These are phyloP conservation scores for Pseudohalonectria lignicola DNA, from an alignment of 2,329 filamentous ascomycete genomes.

Conservation along the genomic window DNA sequence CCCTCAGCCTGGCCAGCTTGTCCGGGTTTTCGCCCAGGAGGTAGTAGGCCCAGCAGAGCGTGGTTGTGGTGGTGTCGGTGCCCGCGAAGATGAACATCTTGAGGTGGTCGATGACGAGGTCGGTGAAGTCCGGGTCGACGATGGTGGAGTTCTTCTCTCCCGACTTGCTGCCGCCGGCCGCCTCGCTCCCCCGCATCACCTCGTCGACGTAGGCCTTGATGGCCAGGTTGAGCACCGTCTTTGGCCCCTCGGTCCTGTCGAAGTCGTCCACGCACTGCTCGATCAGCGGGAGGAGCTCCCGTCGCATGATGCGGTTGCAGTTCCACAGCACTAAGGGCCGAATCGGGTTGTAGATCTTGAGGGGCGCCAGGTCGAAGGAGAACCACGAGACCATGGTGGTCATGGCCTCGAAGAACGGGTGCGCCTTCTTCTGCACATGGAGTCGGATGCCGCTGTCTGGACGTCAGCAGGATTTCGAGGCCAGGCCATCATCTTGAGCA, in stretches of 20 bases:
- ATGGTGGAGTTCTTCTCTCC: not conserved
- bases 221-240: slow-evolving; percentile 19
- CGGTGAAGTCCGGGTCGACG: slow-evolving; percentile 2
- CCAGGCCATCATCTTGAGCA: too few relatives aligned
- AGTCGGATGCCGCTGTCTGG: too few relatives aligned
- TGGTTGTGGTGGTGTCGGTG: slow-evolving; percentile 10
- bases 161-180: too few relatives aligned
- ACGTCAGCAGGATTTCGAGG: too few relatives aligned
- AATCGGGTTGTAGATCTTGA: slow-evolving; percentile 6
- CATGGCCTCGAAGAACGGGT: too few relatives aligned
- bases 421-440: too few relatives aligned
- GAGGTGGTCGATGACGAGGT: slow-evolving; percentile 5
- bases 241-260: slow-evolving; percentile 13
- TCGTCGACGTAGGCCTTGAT: slow-evolving; percentile 13
- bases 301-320: slow-evolving; percentile 15
- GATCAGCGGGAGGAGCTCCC: slow-evolving; percentile 15
- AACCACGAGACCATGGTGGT: not conserved
- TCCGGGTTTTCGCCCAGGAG: slow-evolving; percentile 11
- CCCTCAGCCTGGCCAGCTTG: slow-evolving; percentile 11
- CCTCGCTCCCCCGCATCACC: not conserved
- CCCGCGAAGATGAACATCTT: slow-evolving; percentile 6
- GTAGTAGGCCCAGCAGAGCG: slow-evolving; percentile 6
- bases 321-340: slow-evolving; percentile 13
- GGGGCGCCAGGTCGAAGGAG: not conserved
- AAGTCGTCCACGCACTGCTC: slow-evolving; percentile 11